A percentile compares a stretch with the other conserved stretches of the same genome.
phyloP scores from a whole-genome alignment of 495 filamentous ascomycete genomes.

The Penicillium flavigenum region DNA sequence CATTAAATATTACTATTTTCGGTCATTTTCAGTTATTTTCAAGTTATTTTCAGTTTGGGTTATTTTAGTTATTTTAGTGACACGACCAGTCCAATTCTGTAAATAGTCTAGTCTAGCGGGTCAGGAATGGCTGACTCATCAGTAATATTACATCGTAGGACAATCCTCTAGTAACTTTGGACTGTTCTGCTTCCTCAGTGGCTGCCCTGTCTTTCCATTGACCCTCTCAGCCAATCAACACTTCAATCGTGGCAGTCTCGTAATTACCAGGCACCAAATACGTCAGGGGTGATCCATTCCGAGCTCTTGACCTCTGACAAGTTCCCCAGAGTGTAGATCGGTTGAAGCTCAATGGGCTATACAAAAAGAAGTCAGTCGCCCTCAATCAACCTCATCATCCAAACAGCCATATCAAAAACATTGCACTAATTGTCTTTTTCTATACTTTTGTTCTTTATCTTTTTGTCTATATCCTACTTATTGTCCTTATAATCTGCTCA shows the following conservation, averaged over 20 bases:
- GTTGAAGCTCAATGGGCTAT: slow-evolving; percentile 31
- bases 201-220: slow-evolving; percentile 31
- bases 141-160: background rate
- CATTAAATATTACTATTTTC: background rate
- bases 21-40: background rate
- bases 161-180: background rate
- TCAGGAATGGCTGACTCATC: slow-evolving; percentile 14
- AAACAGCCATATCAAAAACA: slow-evolving; percentile 8
- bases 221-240: slow-evolving; percentile 20
- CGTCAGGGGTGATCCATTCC: slow-evolving; percentile 35
- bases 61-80: background rate
- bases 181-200: slow-evolving; percentile 13
- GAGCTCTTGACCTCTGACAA: slow-evolving; percentile 18
- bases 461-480: slow-evolving; percentile 18
- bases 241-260: background rate
- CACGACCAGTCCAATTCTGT: background rate
- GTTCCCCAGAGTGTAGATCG: slow-evolving; percentile 34
- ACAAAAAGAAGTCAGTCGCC: slow-evolving; percentile 29
- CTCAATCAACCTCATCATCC: slow-evolving; percentile 8
- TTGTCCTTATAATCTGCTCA: slow-evolving; percentile 22
- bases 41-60: background rate
- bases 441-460: slow-evolving; percentile 11
- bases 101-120: background rate
- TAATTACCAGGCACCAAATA: slow-evolving; percentile 33
- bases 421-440: slow-evolving; percentile 6